These are phyloP conservation scores for Phytophthora pluvialis DNA, from an alignment of 352 stramenopile species.

Conservation along the genomic window DNA sequence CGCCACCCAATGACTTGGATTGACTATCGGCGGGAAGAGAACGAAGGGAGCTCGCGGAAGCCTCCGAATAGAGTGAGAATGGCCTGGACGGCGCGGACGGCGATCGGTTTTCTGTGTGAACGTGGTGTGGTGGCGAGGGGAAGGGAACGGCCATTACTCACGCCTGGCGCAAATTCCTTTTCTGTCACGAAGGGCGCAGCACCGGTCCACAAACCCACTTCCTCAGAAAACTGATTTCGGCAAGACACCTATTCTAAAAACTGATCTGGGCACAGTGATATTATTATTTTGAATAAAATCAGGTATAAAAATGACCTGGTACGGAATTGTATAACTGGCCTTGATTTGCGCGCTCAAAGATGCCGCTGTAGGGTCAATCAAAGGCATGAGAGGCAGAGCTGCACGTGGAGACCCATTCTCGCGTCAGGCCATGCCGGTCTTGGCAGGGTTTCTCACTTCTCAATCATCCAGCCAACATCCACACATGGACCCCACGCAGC, in stretches of 20 bases:
- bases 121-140: not conserved
- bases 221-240: slow-evolving; percentile 1
- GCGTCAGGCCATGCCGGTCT: no score
- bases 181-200: slow-evolving; percentile 7
- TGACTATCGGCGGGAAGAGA: slow-evolving; percentile 16
- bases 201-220: slow-evolving; percentile 5
- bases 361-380: no score
- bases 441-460: no score
- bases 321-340: no score
- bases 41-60: slow-evolving; percentile 23
- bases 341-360: no score
- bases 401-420: no score
- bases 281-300: no score
- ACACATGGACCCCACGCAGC: no score
- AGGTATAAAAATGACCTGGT: no score
- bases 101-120: slow-evolving; percentile 8
- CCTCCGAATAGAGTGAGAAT: slow-evolving; percentile 48
- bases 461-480: no score
- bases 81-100: not conserved
- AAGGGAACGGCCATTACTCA: slow-evolving; percentile 26
- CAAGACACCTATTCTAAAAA: not conserved
- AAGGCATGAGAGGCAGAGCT: no score
- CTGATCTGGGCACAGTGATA: not conserved
- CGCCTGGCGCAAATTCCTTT: slow-evolving; percentile 8
- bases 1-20: slow-evolving; percentile 9